A percentile compares a stretch with the other conserved stretches of the same genome.
phyloP scores from a whole-genome alignment of 2,329 filamentous ascomycete genomes.

The Fusarium floridanum region DNA sequence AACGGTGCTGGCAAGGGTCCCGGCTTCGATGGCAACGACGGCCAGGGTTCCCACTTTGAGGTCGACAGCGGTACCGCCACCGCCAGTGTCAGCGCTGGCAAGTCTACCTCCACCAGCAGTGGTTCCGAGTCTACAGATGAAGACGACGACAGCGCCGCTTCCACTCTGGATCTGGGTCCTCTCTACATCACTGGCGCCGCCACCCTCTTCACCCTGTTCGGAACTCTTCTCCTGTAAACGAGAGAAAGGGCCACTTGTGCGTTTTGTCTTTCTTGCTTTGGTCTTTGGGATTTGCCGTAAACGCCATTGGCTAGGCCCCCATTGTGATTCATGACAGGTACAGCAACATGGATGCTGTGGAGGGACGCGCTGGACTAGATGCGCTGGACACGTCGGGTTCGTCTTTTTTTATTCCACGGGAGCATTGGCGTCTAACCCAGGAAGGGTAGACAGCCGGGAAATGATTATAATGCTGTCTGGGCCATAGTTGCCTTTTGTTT shows the following conservation, averaged over 20 bases:
- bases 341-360: constrained; percentile 24
- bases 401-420: constrained; percentile 43
- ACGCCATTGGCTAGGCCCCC: constrained; percentile 13
- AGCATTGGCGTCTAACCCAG: constrained; percentile 45
- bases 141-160: constrained; percentile 50
- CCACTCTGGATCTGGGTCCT: constrained; percentile 49
- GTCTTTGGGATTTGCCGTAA: constrained; percentile 22
- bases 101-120: constrained; percentile 46
- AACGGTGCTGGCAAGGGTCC: constrained; percentile 66
- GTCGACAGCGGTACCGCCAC: constrained; percentile 62
- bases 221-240: constrained; percentile 56
- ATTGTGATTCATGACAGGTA: constrained; percentile 40
- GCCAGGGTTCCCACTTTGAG: constrained; percentile 65
- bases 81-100: constrained; percentile 53
- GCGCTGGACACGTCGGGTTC: constrained; percentile 41
- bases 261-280: constrained; percentile 24
- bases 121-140: constrained; percentile 26
- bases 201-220: constrained; percentile 55
- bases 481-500: constrained; percentile 41
- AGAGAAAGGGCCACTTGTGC: constrained; percentile 5
- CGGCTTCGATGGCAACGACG: constrained; percentile 59
- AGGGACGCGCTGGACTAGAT: constrained; percentile 37
- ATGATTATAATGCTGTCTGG: constrained; percentile 48
- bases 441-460: constrained; percentile 42
- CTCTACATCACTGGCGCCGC: constrained; percentile 53